Conservation (phyloP, 1,284 basidiomycete genomes). For the Phaffia rhodozyma region DNA sequence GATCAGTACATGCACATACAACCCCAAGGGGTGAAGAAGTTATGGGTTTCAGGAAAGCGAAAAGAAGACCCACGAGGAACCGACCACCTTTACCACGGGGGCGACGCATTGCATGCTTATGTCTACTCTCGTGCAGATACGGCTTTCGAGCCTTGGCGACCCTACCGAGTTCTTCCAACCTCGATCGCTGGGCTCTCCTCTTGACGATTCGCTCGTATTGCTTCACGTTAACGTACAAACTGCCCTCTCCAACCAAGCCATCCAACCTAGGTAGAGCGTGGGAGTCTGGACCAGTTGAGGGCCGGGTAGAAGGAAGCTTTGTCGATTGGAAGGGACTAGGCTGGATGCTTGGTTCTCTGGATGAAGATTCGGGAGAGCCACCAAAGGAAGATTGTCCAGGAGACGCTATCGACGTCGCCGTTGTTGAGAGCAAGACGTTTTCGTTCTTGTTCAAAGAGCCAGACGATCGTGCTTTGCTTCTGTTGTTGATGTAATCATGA, state of each 20-base stretch:
- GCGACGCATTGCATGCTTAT: conserved; percentile 94
- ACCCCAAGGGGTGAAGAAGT: not conserved
- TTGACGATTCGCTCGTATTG: conserved; percentile 95
- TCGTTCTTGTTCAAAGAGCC: no score
- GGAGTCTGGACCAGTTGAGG: no score
- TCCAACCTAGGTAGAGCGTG: no score
- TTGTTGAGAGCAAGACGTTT: no score
- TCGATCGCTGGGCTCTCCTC: conserved; percentile 69
- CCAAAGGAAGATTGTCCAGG: no score
- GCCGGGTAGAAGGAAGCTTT: no score
- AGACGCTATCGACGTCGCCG: no score
- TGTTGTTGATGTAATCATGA: no score
- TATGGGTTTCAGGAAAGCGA: not conserved
- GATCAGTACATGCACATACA: not conserved
- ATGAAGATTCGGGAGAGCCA: no score
- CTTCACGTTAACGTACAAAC: conserved; percentile 92
- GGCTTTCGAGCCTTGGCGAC: conserved; percentile 89
- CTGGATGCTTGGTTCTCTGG: no score
- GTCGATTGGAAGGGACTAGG: no score
- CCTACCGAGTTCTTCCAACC: conserved; percentile 81
- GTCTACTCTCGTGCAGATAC: conserved; percentile 91
- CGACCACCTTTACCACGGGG: conserved; percentile 92
- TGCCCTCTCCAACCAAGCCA: conserved; percentile 63
- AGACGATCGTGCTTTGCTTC: no score
- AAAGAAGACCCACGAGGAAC: conserved; percentile 47